Evolutionary conservation across 2,329 filamentous ascomycete species (phyloP).

Genomic region (Arthrobotrys sinensis): DNA sequence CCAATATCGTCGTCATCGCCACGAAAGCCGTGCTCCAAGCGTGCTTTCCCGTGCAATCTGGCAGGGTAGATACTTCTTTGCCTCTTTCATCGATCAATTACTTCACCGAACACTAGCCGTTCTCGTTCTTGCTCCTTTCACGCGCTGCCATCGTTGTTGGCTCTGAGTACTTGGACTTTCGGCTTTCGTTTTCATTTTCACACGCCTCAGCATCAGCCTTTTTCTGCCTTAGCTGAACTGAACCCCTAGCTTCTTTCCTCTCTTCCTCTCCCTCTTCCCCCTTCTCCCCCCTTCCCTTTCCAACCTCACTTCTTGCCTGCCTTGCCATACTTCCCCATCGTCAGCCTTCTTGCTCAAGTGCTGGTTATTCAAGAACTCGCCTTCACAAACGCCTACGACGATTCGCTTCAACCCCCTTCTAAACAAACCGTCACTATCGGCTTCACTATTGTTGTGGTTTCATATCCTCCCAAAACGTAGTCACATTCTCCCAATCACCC

Average conservation of each 20-base stretch:
- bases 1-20: constrained; percentile 26
- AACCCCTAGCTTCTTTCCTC: constrained; percentile 21
- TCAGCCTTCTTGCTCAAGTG: constrained; percentile 26
- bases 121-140: constrained; percentile 8
- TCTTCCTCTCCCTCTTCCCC: neutral
- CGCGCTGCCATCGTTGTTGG: constrained; percentile 20
- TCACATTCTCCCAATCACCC: constrained; percentile 31
- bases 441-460: constrained; percentile 34
- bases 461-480: constrained; percentile 47
- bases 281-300: constrained; percentile 4
- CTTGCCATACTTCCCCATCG: constrained; percentile 13
- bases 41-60: constrained; percentile 13
- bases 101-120: neutral
- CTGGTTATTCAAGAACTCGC: constrained; percentile 14
- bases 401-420: constrained; percentile 13
- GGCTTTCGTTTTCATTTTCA: constrained; percentile 19
- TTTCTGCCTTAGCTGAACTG: constrained; percentile 46
- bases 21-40: constrained; percentile 10
- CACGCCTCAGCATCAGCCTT: constrained; percentile 46
- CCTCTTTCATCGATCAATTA: constrained; percentile 19
- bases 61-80: constrained; percentile 8
- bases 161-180: neutral
- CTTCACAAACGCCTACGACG: constrained; percentile 29
- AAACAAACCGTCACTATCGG: constrained; percentile 16
- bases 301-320: constrained; percentile 10